Evolutionary conservation across 768 basidiomycete species (phyloP), one percentile per base, ranked within the genome.

Genomic region (Pisolithus orientalis): DNA sequence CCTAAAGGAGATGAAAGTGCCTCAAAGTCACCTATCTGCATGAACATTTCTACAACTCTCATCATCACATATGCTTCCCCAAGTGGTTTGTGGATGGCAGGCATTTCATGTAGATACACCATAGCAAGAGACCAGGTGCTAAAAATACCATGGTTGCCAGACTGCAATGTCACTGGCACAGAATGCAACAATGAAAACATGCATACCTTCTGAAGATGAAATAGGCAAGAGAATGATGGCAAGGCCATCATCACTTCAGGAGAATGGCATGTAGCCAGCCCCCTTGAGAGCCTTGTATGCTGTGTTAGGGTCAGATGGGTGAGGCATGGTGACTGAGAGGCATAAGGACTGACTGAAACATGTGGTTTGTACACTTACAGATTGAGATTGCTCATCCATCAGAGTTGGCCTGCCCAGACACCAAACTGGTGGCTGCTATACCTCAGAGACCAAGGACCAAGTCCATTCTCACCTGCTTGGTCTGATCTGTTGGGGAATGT

Each of bases 311-410:
- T 82, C 73, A 6, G 70, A 64, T 0, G 84, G 84, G 53, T 89
- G 84, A 0, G 87, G 82, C 0, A 90, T 91, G n/a, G 84, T 83
- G 52, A 90, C 90, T 92, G 54, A 10, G 13, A 27, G 29, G 1
- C 24, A 50, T 55, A 38, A 64, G 46, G 54, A 27, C 42, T 49
- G 25, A 55, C 44, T 31, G n/a, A 39, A 13, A 49, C n/a, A 27
- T 11, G 39, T 39, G 53, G 1, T 24, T 25, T 8, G 25, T 53
- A 7, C 47, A 70, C 79, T 56, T 58, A 82, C 83, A 70, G 47
- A 99, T 80, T 7, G 89, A 90, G n/a, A 92, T 90, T 1, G 96
- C 96, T n/a, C 96, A 79, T 0, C 96, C 96, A 62, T 99, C 95
- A 11, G 4, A 99, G 76, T 64, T 97, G 96, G 25, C 94, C 93